A percentile compares a stretch with the other conserved stretches of the same genome.
These are phyloP conservation scores for Termitomyces sp. DNA, from an alignment of 768 basidiomycete genomes.

Conservation along the genomic window DNA sequence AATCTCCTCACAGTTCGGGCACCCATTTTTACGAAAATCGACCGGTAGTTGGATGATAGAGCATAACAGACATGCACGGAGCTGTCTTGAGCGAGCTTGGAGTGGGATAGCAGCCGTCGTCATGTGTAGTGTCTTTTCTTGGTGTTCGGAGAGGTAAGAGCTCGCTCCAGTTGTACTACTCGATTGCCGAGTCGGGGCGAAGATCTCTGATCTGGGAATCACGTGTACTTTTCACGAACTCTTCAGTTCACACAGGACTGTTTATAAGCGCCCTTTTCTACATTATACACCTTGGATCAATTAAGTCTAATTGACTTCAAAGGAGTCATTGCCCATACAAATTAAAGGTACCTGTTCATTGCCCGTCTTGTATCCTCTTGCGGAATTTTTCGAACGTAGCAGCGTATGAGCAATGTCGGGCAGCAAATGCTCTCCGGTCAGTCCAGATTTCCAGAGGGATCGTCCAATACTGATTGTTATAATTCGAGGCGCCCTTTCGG, in stretches of 20 bases:
- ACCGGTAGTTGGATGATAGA: constrained; percentile 79
- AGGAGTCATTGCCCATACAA: background rate
- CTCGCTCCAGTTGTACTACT: too few relatives aligned
- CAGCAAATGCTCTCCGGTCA: constrained; percentile 62
- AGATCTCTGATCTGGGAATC: background rate
- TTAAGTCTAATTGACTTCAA: background rate
- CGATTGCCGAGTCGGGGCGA: background rate
- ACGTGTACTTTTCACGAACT: background rate
- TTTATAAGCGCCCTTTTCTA: background rate
- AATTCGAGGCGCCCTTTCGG: constrained; percentile 64
- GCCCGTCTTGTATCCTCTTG: background rate
- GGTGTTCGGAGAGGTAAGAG: background rate
- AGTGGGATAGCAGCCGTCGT: constrained; percentile 38
- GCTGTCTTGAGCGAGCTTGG: constrained; percentile 61
- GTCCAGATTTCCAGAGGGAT: constrained; percentile 7
- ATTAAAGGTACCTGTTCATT: background rate
- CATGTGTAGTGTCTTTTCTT: background rate
- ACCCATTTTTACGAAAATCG: constrained; percentile 83
- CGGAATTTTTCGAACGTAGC: background rate
- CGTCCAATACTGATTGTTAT: background rate
- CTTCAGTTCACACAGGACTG: too few relatives aligned
- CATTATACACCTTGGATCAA: background rate
- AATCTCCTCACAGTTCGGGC: constrained; percentile 96
- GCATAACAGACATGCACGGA: constrained; percentile 91
- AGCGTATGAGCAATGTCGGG: constrained; percentile 59